Evolutionary conservation across 441 rosid genomes (phyloP).

Genomic region (Brassica balearica): DNA sequence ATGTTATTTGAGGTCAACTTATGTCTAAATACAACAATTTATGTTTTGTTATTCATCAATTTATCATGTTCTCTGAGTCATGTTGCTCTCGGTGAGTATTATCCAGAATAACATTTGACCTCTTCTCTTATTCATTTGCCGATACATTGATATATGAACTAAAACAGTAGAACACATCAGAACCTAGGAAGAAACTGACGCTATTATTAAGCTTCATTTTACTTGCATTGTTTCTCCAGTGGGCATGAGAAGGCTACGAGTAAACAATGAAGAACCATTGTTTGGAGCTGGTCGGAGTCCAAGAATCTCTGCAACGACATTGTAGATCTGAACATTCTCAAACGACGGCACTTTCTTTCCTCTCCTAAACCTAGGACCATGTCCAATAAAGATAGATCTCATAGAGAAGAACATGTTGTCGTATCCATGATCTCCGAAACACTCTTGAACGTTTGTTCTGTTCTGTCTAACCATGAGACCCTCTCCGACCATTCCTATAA

Average conservation of each 20-base stretch:
- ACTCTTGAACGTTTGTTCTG: slow-evolving; percentile 59
- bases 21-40: neutral
- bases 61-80: neutral
- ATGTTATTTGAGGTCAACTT: neutral
- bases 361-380: slow-evolving; percentile 81
- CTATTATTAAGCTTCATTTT: slow-evolving; percentile 11
- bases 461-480: slow-evolving; percentile 73
- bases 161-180: slow-evolving; percentile 10
- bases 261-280: slow-evolving; percentile 68
- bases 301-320: slow-evolving; percentile 76
- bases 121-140: slow-evolving; percentile 6
- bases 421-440: slow-evolving; percentile 90
- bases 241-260: slow-evolving; percentile 55
- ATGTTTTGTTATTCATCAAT: neutral
- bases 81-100: neutral
- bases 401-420: slow-evolving; percentile 86
- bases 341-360: slow-evolving; percentile 89
- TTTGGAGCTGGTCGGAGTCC: slow-evolving; percentile 71
- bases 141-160: slow-evolving; percentile 3
- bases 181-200: neutral
- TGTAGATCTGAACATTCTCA: slow-evolving; percentile 88
- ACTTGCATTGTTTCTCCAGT: slow-evolving; percentile 9
- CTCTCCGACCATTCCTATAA: slow-evolving; percentile 79
- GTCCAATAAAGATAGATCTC: slow-evolving; percentile 90
- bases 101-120: neutral